These are phyloP conservation scores for Solanum bulbocastanum DNA, from an alignment of 257 asterid species.

Conservation along the genomic window DNA sequence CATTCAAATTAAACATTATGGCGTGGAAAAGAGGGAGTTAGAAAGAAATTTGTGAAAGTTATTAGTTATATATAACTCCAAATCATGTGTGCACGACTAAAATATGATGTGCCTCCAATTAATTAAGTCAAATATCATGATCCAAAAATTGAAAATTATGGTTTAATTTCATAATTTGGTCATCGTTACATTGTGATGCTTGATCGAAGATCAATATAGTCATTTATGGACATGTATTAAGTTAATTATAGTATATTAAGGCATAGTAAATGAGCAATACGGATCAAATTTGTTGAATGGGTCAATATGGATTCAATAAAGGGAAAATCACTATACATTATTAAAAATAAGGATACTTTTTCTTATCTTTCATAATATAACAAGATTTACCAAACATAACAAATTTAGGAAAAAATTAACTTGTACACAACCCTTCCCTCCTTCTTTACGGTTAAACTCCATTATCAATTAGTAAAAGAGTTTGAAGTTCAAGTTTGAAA, in stretches of 20 bases:
- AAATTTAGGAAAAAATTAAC: too few relatives aligned
- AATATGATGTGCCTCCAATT: neutral
- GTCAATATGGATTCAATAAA: too few relatives aligned
- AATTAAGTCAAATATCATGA: neutral
- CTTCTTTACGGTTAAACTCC: too few relatives aligned
- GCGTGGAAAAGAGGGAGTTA: neutral
- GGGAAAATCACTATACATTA: too few relatives aligned
- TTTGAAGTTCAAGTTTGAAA: too few relatives aligned
- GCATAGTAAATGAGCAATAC: too few relatives aligned
- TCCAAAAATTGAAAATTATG: neutral
- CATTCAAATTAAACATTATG: neutral
- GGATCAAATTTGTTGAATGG: too few relatives aligned
- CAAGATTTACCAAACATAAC: too few relatives aligned
- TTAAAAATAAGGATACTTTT: neutral
- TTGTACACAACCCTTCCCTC: too few relatives aligned
- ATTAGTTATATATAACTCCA: neutral
- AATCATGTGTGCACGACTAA: neutral
- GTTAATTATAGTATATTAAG: neutral
- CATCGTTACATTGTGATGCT: neutral
- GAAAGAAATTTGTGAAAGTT: neutral
- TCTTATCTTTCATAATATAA: too few relatives aligned
- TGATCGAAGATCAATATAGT: neutral
- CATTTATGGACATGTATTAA: neutral
- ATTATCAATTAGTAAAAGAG: too few relatives aligned
- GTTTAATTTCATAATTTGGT: neutral